Conservation (phyloP, 495 filamentous ascomycete species). For the Trichodelitschia bisporula region DNA sequence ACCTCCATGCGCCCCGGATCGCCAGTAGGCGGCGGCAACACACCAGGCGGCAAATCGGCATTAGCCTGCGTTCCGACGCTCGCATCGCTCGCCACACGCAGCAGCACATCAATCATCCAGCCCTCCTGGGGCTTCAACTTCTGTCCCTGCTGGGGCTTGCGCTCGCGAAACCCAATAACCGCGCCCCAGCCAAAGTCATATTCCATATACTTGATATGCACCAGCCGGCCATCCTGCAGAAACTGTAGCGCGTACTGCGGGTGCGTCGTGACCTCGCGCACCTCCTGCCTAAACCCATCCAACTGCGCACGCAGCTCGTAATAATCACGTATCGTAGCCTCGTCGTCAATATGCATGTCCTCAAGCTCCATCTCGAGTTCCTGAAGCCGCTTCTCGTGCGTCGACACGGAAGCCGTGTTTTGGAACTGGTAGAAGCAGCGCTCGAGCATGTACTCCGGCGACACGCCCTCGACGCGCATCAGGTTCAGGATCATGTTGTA, state of each 20-base stretch:
- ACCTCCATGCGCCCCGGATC: constrained; percentile 55
- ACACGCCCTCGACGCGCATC: constrained; percentile 85
- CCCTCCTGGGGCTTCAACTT: constrained; percentile 45
- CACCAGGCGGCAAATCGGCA: constrained; percentile 34
- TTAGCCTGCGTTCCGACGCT: constrained; percentile 30
- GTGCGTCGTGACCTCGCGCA: constrained; percentile 70
- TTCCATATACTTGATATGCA: constrained; percentile 57
- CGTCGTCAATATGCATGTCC: constrained; percentile 54
- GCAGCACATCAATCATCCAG: constrained; percentile 57
- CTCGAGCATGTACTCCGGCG: constrained; percentile 90
- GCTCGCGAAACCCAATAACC: constrained; percentile 41
- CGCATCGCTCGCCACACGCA: constrained; percentile 37
- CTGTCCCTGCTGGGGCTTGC: constrained; percentile 28
- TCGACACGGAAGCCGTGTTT: constrained; percentile 61
- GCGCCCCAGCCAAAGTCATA: constrained; percentile 86
- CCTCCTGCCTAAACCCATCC: constrained; percentile 56
- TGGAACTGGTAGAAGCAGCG: constrained; percentile 96
- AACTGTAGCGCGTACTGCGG: constrained; percentile 62
- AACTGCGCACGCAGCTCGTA: constrained; percentile 67
- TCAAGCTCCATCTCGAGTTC: constrained; percentile 47
- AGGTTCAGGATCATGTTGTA: constrained; percentile 98
- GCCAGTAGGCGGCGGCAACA: constrained; percentile 36
- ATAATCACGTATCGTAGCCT: constrained; percentile 74
- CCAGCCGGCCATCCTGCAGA: constrained; percentile 55
- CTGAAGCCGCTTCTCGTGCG: constrained; percentile 46